phyloP scores from a whole-genome alignment of 2,329 filamentous ascomycete species.

The Pleurostoma richardsiae region DNA sequence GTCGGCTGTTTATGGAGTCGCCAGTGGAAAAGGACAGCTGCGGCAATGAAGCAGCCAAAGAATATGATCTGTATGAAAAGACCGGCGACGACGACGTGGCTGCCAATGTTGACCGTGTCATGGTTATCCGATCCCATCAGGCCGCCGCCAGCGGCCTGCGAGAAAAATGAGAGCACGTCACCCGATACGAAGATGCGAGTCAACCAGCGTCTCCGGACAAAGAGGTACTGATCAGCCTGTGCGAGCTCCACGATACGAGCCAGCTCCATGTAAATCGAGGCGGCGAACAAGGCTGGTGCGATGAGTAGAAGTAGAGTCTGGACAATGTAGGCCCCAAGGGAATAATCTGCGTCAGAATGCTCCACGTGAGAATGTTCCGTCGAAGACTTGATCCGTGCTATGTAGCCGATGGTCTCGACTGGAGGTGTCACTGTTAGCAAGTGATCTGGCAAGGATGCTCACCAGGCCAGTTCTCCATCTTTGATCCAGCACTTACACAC shows the following conservation, averaged over 20 bases:
- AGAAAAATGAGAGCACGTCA: constrained; percentile 45
- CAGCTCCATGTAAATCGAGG: constrained; percentile 46
- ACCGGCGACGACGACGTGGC: constrained; percentile 50
- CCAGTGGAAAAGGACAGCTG: constrained; percentile 41
- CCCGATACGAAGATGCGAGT: constrained; percentile 51
- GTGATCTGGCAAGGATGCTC: not conserved
- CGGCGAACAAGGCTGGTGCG: constrained; percentile 41
- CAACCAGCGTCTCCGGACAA: constrained; percentile 33
- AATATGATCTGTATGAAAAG: constrained; percentile 52
- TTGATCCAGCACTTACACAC: constrained; percentile 30
- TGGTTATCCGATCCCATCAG: constrained; percentile 18
- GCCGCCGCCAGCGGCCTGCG: constrained; percentile 41
- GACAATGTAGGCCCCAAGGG: constrained; percentile 30
- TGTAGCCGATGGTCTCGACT: constrained; percentile 5
- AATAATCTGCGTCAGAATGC: too few species aligned
- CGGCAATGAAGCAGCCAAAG: constrained; percentile 50
- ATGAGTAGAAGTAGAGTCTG: constrained; percentile 38
- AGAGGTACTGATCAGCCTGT: constrained; percentile 20
- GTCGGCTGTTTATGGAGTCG: constrained; percentile 20
- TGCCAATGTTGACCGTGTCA: constrained; percentile 25
- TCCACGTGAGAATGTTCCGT: not conserved
- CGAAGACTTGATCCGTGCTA: constrained; percentile 1
- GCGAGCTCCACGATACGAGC: constrained; percentile 34
- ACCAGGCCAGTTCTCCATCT: not conserved
- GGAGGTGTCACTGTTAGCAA: not conserved